These are phyloP conservation scores for Chlorella sp. DNA, from an alignment of 139 green algal genomes.

Conservation along the genomic window DNA sequence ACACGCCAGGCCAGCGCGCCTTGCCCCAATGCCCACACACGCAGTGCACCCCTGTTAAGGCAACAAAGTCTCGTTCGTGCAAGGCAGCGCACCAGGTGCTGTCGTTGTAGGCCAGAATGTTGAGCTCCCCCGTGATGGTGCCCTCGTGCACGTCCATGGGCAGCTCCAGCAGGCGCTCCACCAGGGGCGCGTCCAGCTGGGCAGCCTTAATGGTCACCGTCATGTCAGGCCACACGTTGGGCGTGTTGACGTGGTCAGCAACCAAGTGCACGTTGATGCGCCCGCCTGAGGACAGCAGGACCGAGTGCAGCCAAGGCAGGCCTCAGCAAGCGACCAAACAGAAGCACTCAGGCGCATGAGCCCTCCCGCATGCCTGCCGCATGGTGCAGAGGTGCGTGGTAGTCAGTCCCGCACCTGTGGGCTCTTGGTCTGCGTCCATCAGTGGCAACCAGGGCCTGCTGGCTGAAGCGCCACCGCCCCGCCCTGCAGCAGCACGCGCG, in stretches of 20 bases:
- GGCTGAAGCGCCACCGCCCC: too few relatives aligned
- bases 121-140: slow-evolving; percentile 64
- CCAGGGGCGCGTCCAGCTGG: slow-evolving; percentile 65
- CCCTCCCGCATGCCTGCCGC: too few relatives aligned
- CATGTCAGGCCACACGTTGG: slow-evolving; percentile 33
- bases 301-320: too few relatives aligned
- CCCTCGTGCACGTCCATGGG: slow-evolving; percentile 85
- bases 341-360: too few relatives aligned
- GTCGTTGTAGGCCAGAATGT: slow-evolving; percentile 40
- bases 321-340: too few relatives aligned
- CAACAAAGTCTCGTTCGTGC: too few relatives aligned
- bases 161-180: slow-evolving; percentile 84
- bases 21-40: too few relatives aligned
- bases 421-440: not conserved
- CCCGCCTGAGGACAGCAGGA: slow-evolving; percentile 24
- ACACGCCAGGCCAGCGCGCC: not conserved
- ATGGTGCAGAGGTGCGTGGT: too few relatives aligned
- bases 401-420: not conserved
- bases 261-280: slow-evolving; percentile 47
- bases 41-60: too few relatives aligned
- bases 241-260: slow-evolving; percentile 25
- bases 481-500: too few relatives aligned
- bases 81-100: slow-evolving; percentile 68
- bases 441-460: not conserved
- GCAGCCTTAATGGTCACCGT: slow-evolving; percentile 29